Percentiles rank a stretch among this genome's conserved stretches.
Evolutionary conservation across 2,329 filamentous ascomycete species (phyloP).

Genomic region (Fusarium sp.): DNA sequence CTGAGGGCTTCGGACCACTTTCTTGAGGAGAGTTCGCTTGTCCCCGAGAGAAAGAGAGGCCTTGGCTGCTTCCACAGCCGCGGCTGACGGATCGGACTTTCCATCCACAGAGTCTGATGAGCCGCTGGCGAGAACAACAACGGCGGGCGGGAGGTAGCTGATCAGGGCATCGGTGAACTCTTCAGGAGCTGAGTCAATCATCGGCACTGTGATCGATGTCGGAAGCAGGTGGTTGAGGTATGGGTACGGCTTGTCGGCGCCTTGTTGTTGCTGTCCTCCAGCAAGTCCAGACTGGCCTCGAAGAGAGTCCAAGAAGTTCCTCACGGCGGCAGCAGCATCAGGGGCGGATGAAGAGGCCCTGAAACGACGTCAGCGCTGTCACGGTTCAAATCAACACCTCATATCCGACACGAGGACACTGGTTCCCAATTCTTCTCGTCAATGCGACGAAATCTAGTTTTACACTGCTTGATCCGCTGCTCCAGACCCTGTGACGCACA

Average conservation of each 20-base stretch:
- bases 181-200: slow-evolving; percentile 77
- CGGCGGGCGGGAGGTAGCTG: slow-evolving; percentile 81
- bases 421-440: slow-evolving; percentile 50
- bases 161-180: slow-evolving; percentile 82
- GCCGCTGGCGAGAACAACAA: slow-evolving; percentile 84
- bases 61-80: slow-evolving; percentile 80
- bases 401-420: slow-evolving; percentile 45
- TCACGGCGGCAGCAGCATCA: slow-evolving; percentile 84
- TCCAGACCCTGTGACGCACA: slow-evolving; percentile 41
- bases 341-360: slow-evolving; percentile 73
- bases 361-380: slow-evolving; percentile 62
- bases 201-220: slow-evolving; percentile 82
- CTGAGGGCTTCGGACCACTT: slow-evolving; percentile 90
- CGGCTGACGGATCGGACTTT: slow-evolving; percentile 77
- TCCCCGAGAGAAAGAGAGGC: slow-evolving; percentile 80
- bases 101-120: slow-evolving; percentile 67
- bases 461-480: slow-evolving; percentile 51
- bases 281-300: slow-evolving; percentile 67
- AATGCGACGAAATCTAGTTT: slow-evolving; percentile 51
- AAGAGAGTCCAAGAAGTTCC: slow-evolving; percentile 90
- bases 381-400: slow-evolving; percentile 41
- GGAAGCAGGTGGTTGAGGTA: slow-evolving; percentile 89
- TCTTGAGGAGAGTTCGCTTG: slow-evolving; percentile 85
- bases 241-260: slow-evolving; percentile 77
- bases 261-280: slow-evolving; percentile 54